A percentile compares a stretch with the other conserved stretches of the same genome.
Conservation (phyloP, 371 early-diverging fungal species). For the Homolaphlyctis polyrhiza region DNA sequence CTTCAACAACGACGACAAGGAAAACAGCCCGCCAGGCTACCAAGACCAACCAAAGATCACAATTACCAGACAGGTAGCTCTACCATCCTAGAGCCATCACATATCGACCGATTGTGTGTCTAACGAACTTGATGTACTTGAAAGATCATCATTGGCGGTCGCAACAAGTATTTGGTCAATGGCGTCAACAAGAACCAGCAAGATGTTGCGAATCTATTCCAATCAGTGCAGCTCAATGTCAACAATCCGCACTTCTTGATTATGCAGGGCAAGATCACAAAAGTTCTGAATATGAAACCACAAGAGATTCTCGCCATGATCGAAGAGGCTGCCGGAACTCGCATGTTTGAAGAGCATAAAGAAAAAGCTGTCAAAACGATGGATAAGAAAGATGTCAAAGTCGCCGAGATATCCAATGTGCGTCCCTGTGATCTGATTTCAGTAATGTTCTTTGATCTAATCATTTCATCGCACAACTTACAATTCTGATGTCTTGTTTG, state of each 20-base stretch:
- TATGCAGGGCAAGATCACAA: slow-evolving; percentile 99
- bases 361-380: slow-evolving; percentile 92
- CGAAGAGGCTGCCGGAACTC: slow-evolving; percentile 98
- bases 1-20: slow-evolving; percentile 88
- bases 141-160: slow-evolving; percentile 84
- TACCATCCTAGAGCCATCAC: background rate
- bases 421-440: background rate
- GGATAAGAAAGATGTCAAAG: slow-evolving; percentile 92
- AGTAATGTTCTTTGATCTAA: background rate
- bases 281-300: slow-evolving; percentile 99
- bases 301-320: slow-evolving; percentile 94
- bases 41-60: slow-evolving; percentile 82
- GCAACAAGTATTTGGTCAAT: slow-evolving; percentile 95
- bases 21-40: slow-evolving; percentile 86
- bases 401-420: slow-evolving; percentile 74
- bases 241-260: slow-evolving; percentile 98
- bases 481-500: background rate
- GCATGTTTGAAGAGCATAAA: slow-evolving; percentile 97
- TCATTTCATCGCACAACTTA: background rate
- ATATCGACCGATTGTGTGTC: background rate
- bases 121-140: background rate
- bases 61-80: slow-evolving; percentile 84
- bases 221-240: slow-evolving; percentile 95
- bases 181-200: slow-evolving; percentile 89
- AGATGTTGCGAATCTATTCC: slow-evolving; percentile 86